Evolutionary conservation across 306 rosid species (phyloP).

Genomic region (Gleditsia sinensis): DNA sequence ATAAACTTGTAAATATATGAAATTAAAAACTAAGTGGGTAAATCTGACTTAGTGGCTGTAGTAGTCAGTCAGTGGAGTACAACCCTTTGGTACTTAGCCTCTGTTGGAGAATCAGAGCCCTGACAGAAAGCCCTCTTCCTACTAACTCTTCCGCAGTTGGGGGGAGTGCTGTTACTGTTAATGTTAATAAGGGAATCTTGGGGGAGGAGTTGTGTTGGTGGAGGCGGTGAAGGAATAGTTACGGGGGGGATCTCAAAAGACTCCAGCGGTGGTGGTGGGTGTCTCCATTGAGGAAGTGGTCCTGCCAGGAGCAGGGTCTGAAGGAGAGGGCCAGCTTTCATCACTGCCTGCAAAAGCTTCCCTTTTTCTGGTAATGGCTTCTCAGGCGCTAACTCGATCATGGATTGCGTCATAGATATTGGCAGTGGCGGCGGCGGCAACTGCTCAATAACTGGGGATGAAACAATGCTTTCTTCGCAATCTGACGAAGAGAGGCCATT

Average conservation of each 20-base stretch:
- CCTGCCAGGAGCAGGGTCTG: slow-evolving; percentile 91
- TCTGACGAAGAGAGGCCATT: slow-evolving; percentile 83
- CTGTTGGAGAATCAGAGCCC: slow-evolving; percentile 66
- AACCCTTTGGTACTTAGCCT: slow-evolving; percentile 76
- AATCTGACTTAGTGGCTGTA: slow-evolving; percentile 23
- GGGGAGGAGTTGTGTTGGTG: slow-evolving; percentile 43
- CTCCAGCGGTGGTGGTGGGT: slow-evolving; percentile 95
- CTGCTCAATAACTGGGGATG: slow-evolving; percentile 75
- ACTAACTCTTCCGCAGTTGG: slow-evolving; percentile 59
- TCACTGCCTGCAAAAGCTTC: slow-evolving; percentile 92
- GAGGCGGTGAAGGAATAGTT: slow-evolving; percentile 64
- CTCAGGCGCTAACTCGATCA: slow-evolving; percentile 55
- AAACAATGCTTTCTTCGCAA: slow-evolving; percentile 98
- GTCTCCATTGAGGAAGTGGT: slow-evolving; percentile 99
- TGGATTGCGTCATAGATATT: slow-evolving; percentile 27
- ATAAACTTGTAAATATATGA: slow-evolving; percentile 37
- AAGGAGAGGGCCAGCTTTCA: slow-evolving; percentile 97
- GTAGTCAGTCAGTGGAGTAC: slow-evolving; percentile 62
- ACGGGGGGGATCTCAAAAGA: slow-evolving; percentile 92
- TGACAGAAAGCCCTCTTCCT: slow-evolving; percentile 76
- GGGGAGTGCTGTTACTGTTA: slow-evolving; percentile 34
- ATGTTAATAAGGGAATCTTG: slow-evolving; percentile 52
- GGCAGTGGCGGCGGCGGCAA: slow-evolving; percentile 32
- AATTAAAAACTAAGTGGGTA: slow-evolving; percentile 38
- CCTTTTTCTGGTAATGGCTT: slow-evolving; percentile 95